phyloP scores from a whole-genome alignment of 768 basidiomycete species.

The Russula sp. region DNA sequence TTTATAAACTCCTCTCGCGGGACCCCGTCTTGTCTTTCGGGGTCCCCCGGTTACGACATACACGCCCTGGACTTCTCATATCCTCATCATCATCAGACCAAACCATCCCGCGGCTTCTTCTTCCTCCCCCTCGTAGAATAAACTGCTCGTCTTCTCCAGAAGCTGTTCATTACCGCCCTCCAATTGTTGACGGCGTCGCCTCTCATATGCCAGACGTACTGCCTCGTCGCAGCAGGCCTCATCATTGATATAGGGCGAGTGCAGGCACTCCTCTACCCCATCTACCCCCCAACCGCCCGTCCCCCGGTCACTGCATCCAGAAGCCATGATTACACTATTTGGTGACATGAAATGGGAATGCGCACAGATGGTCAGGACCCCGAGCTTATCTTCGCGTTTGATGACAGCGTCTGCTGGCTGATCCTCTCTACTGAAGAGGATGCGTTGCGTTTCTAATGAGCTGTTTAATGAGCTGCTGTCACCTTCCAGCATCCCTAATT shows the following conservation, averaged over 20 bases:
- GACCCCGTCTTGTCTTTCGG: constrained; percentile 32
- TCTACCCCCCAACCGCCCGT: constrained; percentile 10
- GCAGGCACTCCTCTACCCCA: constrained; percentile 12
- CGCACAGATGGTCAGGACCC: constrained; percentile 46
- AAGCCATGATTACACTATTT: constrained; percentile 16
- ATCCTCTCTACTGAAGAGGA: constrained; percentile 36
- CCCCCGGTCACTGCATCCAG: constrained; percentile 27
- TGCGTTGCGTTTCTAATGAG: constrained; percentile 29
- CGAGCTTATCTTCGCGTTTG: constrained; percentile 49
- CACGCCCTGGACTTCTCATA: constrained; percentile 13
- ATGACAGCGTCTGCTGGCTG: constrained; percentile 42
- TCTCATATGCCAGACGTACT: constrained; percentile 23
- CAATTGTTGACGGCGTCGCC: constrained; percentile 12
- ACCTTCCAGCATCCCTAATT: constrained; percentile 28
- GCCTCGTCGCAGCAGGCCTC: constrained; percentile 30
- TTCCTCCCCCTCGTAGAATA: constrained; percentile 28
- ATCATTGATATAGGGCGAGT: constrained; percentile 28
- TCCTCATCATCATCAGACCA: constrained; percentile 16
- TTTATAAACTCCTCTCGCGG: constrained; percentile 35
- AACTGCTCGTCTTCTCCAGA: constrained; percentile 30
- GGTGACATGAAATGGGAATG: constrained; percentile 11
- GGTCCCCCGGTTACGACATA: constrained; percentile 31
- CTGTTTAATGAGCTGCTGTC: constrained; percentile 30
- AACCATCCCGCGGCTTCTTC: constrained; percentile 25
- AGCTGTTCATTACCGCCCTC: constrained; percentile 1